Evolutionary conservation across 768 basidiomycete genomes (phyloP).

Genomic region (Ephemerocybe angulata): DNA sequence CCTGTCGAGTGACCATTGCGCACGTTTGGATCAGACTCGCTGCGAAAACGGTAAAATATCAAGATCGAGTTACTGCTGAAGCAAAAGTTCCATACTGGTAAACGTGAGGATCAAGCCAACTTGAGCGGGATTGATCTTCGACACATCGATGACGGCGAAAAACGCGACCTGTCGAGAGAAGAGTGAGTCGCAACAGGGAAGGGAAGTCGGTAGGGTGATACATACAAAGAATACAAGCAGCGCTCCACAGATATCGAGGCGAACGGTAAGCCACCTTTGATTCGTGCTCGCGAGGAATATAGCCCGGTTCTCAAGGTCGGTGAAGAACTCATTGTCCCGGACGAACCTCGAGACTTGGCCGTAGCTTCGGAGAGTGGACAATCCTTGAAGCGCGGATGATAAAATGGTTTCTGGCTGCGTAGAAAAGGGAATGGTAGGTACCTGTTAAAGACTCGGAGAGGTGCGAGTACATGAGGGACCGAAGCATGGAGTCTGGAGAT

Average conservation of each 20-base stretch:
- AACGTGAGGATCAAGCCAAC: conserved; percentile 73
- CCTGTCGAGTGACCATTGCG: conserved; percentile 52
- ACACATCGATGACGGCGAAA: conserved; percentile 54
- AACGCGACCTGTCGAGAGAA: conserved; percentile 50
- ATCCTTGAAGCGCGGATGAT: conserved; percentile 27
- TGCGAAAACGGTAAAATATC: conserved; percentile 14
- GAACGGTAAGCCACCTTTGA: conserved; percentile 72
- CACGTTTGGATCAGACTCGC: conserved; percentile 52
- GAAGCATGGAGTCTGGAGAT: conserved; percentile 60
- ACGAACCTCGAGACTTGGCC: conserved; percentile 61
- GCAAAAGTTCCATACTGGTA: conserved; percentile 34
- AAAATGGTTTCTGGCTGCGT: background rate
- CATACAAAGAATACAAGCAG: conserved; percentile 52
- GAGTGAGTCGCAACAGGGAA: background rate
- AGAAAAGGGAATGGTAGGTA: conserved; percentile 5
- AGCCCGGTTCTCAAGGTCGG: conserved; percentile 74
- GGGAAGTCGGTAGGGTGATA: background rate
- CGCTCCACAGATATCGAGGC: conserved; percentile 68
- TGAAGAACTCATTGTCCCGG: conserved; percentile 57
- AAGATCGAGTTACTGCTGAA: background rate
- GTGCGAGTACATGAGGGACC: conserved; percentile 72
- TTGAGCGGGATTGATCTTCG: conserved; percentile 59
- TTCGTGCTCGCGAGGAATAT: conserved; percentile 63
- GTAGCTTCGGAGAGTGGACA: conserved; percentile 71
- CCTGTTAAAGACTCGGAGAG: conserved; percentile 75